Percentiles rank a stretch among this genome's conserved stretches.
These are phyloP conservation scores for Mixia osmundae DNA, from an alignment of 1,284 basidiomycete genomes.

Conservation along the genomic window DNA sequence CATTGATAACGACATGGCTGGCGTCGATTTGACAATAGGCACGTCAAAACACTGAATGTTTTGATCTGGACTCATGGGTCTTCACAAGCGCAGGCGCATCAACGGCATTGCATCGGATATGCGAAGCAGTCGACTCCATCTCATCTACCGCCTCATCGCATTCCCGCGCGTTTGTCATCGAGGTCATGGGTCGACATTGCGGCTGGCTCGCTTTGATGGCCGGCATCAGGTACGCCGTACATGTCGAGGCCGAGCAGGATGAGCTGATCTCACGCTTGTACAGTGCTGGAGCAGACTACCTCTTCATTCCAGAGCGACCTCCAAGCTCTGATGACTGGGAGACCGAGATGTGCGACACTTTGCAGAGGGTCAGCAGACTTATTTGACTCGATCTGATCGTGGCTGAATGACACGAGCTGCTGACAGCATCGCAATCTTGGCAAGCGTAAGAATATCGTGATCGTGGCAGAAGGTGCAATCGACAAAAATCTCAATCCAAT, in stretches of 20 bases:
- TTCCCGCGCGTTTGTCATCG: conserved; percentile 90
- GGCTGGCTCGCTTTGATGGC: conserved; percentile 91
- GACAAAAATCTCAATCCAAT: conserved; percentile 75
- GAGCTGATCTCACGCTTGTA: conserved; percentile 8
- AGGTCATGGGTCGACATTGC: conserved; percentile 97
- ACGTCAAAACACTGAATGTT: too few relatives aligned
- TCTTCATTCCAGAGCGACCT: conserved; percentile 88
- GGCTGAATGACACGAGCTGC: not conserved
- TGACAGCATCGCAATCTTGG: conserved; percentile 63
- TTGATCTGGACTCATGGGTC: not conserved
- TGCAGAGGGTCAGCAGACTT: conserved; percentile 37
- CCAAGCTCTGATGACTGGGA: conserved; percentile 63
- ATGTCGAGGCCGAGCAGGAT: not conserved
- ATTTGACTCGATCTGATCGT: not conserved
- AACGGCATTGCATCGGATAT: conserved; percentile 85
- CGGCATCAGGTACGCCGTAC: conserved; percentile 43
- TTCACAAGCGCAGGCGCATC: conserved; percentile 46
- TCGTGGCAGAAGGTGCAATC: conserved; percentile 86
- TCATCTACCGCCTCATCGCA: conserved; percentile 90
- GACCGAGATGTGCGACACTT: conserved; percentile 68
- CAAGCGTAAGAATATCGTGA: conserved; percentile 94
- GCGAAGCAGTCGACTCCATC: conserved; percentile 93
- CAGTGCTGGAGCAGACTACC: conserved; percentile 81
- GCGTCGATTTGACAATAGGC: conserved; percentile 95
- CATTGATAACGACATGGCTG: conserved; percentile 97